Percentiles rank a stretch among this genome's conserved stretches.
phyloP scores from a whole-genome alignment of 2,329 filamentous ascomycete species.

The Scorias spongiosa region DNA sequence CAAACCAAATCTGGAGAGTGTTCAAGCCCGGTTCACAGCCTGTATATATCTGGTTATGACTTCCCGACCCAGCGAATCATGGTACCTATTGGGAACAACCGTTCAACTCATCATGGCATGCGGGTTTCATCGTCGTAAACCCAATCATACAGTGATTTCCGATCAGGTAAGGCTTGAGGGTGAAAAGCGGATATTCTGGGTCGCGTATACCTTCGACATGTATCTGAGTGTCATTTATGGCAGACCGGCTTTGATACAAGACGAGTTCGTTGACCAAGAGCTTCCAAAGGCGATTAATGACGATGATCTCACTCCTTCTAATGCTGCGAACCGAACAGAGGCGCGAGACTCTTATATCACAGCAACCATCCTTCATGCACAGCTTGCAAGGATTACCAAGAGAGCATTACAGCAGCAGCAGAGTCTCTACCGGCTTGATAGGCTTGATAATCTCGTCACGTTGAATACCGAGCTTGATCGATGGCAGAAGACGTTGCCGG shows the following conservation, averaged over 20 bases:
- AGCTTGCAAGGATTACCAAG: conserved; percentile 15
- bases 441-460: conserved; percentile 21
- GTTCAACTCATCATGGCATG: conserved; percentile 23
- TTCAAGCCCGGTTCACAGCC: conserved; percentile 26
- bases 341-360: conserved; percentile 21
- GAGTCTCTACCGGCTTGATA: background rate
- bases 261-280: conserved; percentile 19
- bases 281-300: conserved; percentile 16
- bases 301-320: conserved; percentile 10
- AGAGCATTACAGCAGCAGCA: conserved; percentile 17
- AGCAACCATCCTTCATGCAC: conserved; percentile 17
- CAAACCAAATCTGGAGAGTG: conserved; percentile 16
- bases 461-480: background rate
- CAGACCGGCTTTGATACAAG: conserved; percentile 21
- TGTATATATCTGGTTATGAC: conserved; percentile 26
- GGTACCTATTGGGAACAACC: conserved; percentile 24
- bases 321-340: conserved; percentile 13
- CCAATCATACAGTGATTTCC: conserved; percentile 6
- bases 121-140: conserved; percentile 19
- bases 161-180: conserved; percentile 17
- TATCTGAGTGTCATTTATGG: conserved; percentile 26
- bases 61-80: conserved; percentile 22
- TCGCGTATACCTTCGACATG: conserved; percentile 24
- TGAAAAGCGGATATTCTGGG: conserved; percentile 24
- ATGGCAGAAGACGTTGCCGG: conserved; percentile 32